These are phyloP conservation scores for Spathaspora jeffriesii DNA, from an alignment of 1,139 yeast species.

Conservation along the genomic window DNA sequence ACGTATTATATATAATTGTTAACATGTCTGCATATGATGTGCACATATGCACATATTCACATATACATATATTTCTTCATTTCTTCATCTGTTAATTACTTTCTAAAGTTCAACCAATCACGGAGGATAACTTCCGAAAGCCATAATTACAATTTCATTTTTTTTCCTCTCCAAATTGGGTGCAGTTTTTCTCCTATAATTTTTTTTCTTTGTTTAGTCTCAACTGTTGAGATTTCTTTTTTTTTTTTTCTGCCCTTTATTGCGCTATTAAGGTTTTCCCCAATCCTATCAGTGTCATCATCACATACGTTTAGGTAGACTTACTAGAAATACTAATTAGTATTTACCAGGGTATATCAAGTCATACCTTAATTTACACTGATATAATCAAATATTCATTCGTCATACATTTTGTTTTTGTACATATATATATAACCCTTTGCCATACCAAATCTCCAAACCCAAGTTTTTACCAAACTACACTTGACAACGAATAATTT, in stretches of 20 bases:
- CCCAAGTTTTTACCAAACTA: not conserved
- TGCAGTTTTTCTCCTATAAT: not conserved
- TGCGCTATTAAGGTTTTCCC: constrained; percentile 3
- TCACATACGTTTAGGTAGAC: no score
- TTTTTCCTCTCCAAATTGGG: not conserved
- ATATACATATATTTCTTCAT: not conserved
- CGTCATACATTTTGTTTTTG: not conserved
- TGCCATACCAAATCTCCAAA: not conserved
- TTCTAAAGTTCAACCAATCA: not conserved
- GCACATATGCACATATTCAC: not conserved
- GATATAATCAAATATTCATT: not conserved
- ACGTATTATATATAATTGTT: not conserved
- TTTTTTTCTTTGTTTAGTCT: not conserved
- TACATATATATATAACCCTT: not conserved
- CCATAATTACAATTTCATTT: not conserved
- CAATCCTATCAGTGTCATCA: not conserved
- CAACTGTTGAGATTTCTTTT: constrained; percentile 2
- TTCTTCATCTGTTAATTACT: not conserved
- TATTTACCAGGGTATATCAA: not conserved
- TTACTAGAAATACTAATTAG: not conserved
- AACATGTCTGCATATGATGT: no score
- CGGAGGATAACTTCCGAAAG: not conserved
- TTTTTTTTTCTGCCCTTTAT: constrained; percentile 1
- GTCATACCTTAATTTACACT: not conserved
- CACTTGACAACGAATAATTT: not conserved